Evolutionary conservation across 768 basidiomycete species (phyloP).

Genomic region (Calocybe cyanea): DNA sequence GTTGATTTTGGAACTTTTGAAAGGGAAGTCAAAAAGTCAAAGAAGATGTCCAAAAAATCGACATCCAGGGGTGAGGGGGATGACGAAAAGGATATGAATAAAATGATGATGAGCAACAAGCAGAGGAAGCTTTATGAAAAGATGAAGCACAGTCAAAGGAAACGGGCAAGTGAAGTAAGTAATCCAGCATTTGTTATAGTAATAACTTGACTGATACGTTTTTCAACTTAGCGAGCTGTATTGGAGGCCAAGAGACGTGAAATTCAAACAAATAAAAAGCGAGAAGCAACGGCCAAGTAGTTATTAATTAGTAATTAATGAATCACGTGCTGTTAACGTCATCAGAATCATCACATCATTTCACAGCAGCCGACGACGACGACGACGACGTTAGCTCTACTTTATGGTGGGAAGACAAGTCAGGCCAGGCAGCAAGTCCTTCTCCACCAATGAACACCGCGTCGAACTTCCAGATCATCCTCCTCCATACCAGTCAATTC

Average conservation of each 20-base stretch:
- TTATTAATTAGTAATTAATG: no score
- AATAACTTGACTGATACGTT: conserved; percentile 10
- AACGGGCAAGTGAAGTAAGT: conserved; percentile 75
- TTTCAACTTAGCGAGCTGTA: conserved; percentile 45
- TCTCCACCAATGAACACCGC: conserved; percentile 5
- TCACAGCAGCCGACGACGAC: neutral
- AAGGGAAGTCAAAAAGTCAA: conserved; percentile 63
- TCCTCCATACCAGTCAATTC: conserved; percentile 30
- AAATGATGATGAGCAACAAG: conserved; percentile 97
- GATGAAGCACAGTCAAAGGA: conserved; percentile 84
- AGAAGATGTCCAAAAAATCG: conserved; percentile 34
- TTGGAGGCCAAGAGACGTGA: conserved; percentile 57
- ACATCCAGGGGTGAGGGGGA: conserved; percentile 26
- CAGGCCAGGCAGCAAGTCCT: conserved; percentile 7
- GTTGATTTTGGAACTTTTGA: conserved; percentile 78
- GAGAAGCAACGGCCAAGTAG: conserved; percentile 15
- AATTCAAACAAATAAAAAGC: conserved; percentile 51
- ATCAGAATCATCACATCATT: neutral
- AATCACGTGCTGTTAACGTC: no score
- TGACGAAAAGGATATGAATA: conserved; percentile 83
- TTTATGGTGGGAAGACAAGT: conserved; percentile 25
- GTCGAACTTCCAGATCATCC: conserved; percentile 13
- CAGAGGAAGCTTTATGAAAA: conserved; percentile 91
- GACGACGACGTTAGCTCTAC: neutral
- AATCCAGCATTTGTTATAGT: neutral